phyloP scores from a whole-genome alignment of 1,284 basidiomycete species.

The Cerioporus squamosus region DNA sequence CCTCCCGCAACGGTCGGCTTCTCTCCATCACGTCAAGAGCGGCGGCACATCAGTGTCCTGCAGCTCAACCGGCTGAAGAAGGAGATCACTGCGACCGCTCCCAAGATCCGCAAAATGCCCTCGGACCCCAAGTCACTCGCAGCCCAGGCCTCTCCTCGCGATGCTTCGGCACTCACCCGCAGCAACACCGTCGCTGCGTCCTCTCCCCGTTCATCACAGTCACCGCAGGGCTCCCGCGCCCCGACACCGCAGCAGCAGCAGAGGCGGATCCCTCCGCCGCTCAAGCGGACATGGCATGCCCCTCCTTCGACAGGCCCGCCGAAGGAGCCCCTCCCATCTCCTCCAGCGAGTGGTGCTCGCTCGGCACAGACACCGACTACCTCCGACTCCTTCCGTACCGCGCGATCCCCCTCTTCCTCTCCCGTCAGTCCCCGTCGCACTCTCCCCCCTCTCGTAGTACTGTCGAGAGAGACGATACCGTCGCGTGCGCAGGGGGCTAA shows the following conservation, averaged over 20 bases:
- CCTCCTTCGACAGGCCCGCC: slow-evolving; percentile 24
- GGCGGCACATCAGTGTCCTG: slow-evolving; percentile 18
- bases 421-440: slow-evolving; percentile 2
- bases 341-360: slow-evolving; percentile 13
- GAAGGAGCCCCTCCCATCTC: slow-evolving; percentile 27
- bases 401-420: not conserved
- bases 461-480: slow-evolving; percentile 14
- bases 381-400: not conserved
- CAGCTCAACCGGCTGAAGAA: slow-evolving; percentile 16
- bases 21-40: slow-evolving; percentile 10
- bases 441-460: slow-evolving; percentile 8
- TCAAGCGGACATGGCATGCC: slow-evolving; percentile 23
- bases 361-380: slow-evolving; percentile 11
- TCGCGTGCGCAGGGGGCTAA: slow-evolving; percentile 13
- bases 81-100: slow-evolving; percentile 8
- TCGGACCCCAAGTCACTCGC: slow-evolving; percentile 11
- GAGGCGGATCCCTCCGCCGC: slow-evolving; percentile 22
- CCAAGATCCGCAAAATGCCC: slow-evolving; percentile 5
- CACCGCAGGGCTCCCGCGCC: not conserved
- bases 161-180: slow-evolving; percentile 3
- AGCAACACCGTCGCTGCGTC: slow-evolving; percentile 10
- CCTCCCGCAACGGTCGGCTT: slow-evolving; percentile 9
- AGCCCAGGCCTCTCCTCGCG: not conserved
- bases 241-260: slow-evolving; percentile 1
- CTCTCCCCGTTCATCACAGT: not conserved